phyloP scores from a whole-genome alignment of 805 yeast genomes.

The Candida loeiensis region DNA sequence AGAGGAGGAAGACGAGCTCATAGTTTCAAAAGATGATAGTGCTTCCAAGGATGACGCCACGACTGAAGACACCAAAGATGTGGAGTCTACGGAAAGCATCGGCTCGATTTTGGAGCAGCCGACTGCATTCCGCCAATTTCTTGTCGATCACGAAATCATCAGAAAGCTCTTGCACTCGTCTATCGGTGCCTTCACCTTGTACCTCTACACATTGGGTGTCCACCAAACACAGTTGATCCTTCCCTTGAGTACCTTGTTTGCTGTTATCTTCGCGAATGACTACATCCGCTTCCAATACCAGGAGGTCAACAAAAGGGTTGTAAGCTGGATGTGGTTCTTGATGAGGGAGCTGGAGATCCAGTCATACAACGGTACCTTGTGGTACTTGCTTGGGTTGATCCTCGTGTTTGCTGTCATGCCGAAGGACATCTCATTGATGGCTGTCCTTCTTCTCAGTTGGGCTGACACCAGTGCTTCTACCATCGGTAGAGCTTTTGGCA shows the following conservation, averaged over 20 bases:
- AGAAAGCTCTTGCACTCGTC: conserved; percentile 86
- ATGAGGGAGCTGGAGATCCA: conserved; percentile 82
- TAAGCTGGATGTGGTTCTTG: conserved; percentile 67
- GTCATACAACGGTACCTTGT: conserved; percentile 76
- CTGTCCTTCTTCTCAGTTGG: conserved; percentile 86
- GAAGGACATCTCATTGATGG: conserved; percentile 75
- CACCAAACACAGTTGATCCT: conserved; percentile 54
- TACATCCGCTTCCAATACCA: conserved; percentile 59
- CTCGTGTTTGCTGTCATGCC: conserved; percentile 68
- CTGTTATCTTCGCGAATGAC: conserved; percentile 60
- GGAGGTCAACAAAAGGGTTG: conserved; percentile 62
- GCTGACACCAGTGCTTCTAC: conserved; percentile 97
- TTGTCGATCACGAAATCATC: conserved; percentile 82
- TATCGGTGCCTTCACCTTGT: conserved; percentile 78
- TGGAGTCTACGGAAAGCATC: not conserved
- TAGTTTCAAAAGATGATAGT: not conserved
- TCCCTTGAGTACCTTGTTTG: conserved; percentile 56
- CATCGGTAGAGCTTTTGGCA: conserved; percentile 81
- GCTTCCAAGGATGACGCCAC: conserved; percentile 5
- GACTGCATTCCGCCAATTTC: conserved; percentile 30
- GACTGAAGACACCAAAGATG: conserved; percentile 1
- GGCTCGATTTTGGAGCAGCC: conserved; percentile 4
- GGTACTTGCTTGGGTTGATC: conserved; percentile 77
- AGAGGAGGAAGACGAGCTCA: conserved; percentile 9
- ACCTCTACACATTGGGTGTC: conserved; percentile 61